Base-by-base conservation (phyloP, 139 green algal genomes). In the Chlorella sp. region DNA sequence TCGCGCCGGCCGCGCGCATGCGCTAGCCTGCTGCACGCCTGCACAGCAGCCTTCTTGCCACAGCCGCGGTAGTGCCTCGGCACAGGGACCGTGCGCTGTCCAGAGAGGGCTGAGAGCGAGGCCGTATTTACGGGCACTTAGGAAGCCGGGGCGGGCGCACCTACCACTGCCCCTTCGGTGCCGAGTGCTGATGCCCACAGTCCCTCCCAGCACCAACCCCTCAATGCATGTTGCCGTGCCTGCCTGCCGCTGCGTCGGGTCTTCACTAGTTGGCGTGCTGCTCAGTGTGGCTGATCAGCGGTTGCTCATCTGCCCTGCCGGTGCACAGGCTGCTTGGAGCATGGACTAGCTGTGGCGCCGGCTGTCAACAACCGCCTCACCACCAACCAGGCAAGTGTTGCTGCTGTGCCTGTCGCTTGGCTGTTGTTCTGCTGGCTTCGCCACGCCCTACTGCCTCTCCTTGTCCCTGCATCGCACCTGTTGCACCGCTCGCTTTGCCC, bases 121-220 rank as follows among this genome's bases (percentile, higher is more conserved):
- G 81, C 62, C 22, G 48, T 69, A 87, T 19, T 54, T 60, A 60
- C 64, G 75, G 83, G 64, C 83, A 68, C 83, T 87, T 87, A 87
- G 83, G 83, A 87, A 87, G 83, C 83, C 75, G 41, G 34, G 64
- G 70, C 51, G 72, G 70, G 38, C 7, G 80, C 26, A 26, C 26
- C 14, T n/a, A 36, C 75, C 70, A 65, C 64, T 83, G 83, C 75
- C 74, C 58, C 83, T 83, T 76, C 54, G 83, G 83, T 87, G 83
- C 83, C 83, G 64, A 69, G 32, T 72, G 74, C 83, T 87, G 83
- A 65, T 81, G 83, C 62, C 83, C 75, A 87, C 75, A 87, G 80
- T 20, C 32, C 74, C 1, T 44, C 44, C 8, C 36, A 34, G 24
- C 40, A 58, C 70, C 16, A 34, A 54, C 41, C 19, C 73, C 20